Base-by-base conservation (phyloP, 2,329 filamentous ascomycete species). In the Pseudogymnoascus sp. region DNA sequence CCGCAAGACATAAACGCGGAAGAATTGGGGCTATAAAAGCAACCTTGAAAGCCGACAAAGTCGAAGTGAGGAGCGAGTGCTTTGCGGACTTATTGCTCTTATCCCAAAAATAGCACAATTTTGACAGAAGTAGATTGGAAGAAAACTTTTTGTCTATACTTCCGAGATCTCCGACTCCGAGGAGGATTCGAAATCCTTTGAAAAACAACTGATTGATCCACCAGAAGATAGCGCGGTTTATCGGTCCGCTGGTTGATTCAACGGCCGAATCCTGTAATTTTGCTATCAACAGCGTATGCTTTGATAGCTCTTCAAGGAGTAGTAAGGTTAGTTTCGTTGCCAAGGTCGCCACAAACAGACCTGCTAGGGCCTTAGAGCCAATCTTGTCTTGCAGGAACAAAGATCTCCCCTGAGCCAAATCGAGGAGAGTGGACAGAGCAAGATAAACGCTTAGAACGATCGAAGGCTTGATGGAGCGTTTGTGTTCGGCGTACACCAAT, bases 1-100 rank as follows among this genome's bases (percentile, higher is more conserved):
- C 77, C 1, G 71, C 74, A 26, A 72, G 73, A 6, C 73, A 70
- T 2, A 79, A 67, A 0, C 78, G 73, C 1, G 78, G 76, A 4
- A 75, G 1, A 71, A 69, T 1, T 71, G 31, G 6, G 76, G 67
- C 3, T 72, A 70, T 37, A 37, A 37, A 37, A 37, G 35, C 35
- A 37, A 37, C 35, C n/a, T 37, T 37, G 22, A 24, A 53, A 53
- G 22, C 43, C 22, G 43, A 53, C 43, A 53, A 53, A 53, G 43
- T 28, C 43, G 43, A 24, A 28, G 43, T 28, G 26, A 24, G 43
- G 43, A 24, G 43, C 22, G 22, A 24, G 43, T 53, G 26, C 43
- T 28, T 24, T 53, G 43, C 43, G 22, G 43, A 53, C 11, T 24
- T 24, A 28, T 53, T 53, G 22, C 43, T 24, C 43, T 53, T 28